phyloP scores from a whole-genome alignment of 345 rosid species.

The Hibiscus trionum region DNA sequence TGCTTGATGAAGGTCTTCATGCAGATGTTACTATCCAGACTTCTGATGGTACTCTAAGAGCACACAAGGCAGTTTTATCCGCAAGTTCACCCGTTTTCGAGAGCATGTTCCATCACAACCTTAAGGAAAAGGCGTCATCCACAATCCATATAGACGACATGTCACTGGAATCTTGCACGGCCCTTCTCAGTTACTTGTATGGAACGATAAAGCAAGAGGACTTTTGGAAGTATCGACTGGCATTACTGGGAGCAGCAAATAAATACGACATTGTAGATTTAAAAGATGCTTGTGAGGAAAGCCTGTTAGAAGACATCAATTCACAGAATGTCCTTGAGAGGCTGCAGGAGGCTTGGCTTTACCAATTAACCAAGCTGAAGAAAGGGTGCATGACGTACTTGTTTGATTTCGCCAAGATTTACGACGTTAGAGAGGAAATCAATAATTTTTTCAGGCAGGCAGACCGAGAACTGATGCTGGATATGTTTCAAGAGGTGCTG shows the following conservation, averaged over 20 bases:
- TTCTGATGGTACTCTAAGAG: conserved; percentile 61
- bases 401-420: conserved; percentile 87
- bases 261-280: conserved; percentile 69
- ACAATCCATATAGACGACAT: conserved; percentile 73
- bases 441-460: conserved; percentile 69
- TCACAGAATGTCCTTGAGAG: conserved; percentile 77
- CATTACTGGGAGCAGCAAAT: conserved; percentile 73
- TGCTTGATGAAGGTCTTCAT: conserved; percentile 74
- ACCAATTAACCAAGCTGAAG: conserved; percentile 72
- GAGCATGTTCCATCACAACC: conserved; percentile 88
- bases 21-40: conserved; percentile 73
- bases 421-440: conserved; percentile 73
- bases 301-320: conserved; percentile 85
- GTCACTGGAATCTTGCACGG: conserved; percentile 73
- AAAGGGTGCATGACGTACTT: conserved; percentile 76
- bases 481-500: conserved; percentile 89
- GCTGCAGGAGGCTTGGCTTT: conserved; percentile 88
- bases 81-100: conserved; percentile 86
- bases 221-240: conserved; percentile 86
- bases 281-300: conserved; percentile 77
- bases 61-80: conserved; percentile 80
- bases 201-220: conserved; percentile 73
- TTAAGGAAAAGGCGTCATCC: conserved; percentile 86
- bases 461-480: conserved; percentile 71
- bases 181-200: conserved; percentile 71